Evolutionary conservation across 208 protist species (phyloP).

Genomic region (Novymonas esmeraldas): DNA sequence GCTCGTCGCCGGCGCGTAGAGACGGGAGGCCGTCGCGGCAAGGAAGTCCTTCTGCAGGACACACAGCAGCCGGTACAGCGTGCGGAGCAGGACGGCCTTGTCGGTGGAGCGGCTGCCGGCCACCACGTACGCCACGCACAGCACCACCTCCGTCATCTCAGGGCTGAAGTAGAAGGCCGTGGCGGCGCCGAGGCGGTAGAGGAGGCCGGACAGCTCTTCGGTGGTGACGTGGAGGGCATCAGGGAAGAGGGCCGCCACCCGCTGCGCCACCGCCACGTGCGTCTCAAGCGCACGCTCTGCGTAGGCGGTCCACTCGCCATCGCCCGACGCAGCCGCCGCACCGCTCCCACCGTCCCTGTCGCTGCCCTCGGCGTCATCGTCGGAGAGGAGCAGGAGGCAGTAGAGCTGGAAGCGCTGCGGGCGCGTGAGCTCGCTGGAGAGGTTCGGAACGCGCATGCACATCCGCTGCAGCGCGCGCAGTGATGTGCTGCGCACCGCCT

Average conservation of each 20-base stretch:
- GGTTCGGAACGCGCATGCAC: conserved; percentile 62
- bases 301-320: conserved; percentile 13
- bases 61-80: conserved; percentile 26
- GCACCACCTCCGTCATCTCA: conserved; percentile 43
- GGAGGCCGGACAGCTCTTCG: conserved; percentile 33
- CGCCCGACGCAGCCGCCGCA: background rate
- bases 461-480: conserved; percentile 51
- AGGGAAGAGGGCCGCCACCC: conserved; percentile 25
- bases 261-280: conserved; percentile 33
- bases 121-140: conserved; percentile 45
- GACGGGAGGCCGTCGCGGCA: conserved; percentile 35
- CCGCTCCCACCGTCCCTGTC: no score
- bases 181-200: conserved; percentile 37
- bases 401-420: conserved; percentile 59
- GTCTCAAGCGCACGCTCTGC: conserved; percentile 32
- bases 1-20: conserved; percentile 40
- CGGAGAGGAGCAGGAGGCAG: conserved; percentile 50
- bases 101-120: conserved; percentile 20
- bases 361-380: background rate
- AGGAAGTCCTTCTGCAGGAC: conserved; percentile 48
- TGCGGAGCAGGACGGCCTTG: conserved; percentile 19
- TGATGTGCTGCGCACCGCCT: background rate
- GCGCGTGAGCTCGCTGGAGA: conserved; percentile 46
- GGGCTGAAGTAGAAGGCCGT: conserved; percentile 53
- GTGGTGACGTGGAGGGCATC: conserved; percentile 16